Base-by-base conservation (phyloP, 352 stramenopile species). In the Synura sp. region DNA sequence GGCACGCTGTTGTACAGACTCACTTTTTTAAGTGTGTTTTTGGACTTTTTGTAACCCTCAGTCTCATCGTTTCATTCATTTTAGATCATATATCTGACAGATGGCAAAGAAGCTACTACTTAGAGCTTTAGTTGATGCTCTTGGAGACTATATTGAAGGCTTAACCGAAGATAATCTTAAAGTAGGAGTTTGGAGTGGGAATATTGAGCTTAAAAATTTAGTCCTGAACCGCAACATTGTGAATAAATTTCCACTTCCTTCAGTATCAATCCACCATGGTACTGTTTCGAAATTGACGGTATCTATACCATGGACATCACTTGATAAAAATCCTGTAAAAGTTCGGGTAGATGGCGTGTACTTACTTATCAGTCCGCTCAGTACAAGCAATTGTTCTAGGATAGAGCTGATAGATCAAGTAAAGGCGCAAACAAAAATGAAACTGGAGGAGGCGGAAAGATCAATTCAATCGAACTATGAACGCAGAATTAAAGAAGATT, bases 141-240 rank as follows among this genome's bases (percentile, higher is more conserved):
- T 88, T 1, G 83, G 83, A n/a, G 81, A 88, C 63, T 87, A 85
- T 70, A 75, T 88, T 25, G 83, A 84, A 22, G 83, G 83, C 1
- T 74, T 88, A 33, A 83, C 81, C 3, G 55, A 82, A 60, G 84
- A 88, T 22, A 80, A 84, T 34, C 78, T 88, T 55, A 87, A 87
- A 79, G 33, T 88, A 25, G 84, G 84, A n/a, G 81, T 88, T 41
- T 87, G 81, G 83, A 82, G 73, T 79, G 84, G 84, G n/a, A 83
- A 86, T 71, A 87, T 88, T 60, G 81, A 82, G 33, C 78, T 88
- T 17, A 41, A 86, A 15, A 81, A 86, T 44, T 77, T 88, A 2
- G 55, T 85, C 44, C 53, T 86, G 12, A 85, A 84, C 25, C 0
- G 14, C 1, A 49, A 25, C 35, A 81, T 77, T 29, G 19, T 85